These are phyloP conservation scores for Podila minutissima DNA, from an alignment of 192 early-diverging fungal genomes.

Conservation along the genomic window DNA sequence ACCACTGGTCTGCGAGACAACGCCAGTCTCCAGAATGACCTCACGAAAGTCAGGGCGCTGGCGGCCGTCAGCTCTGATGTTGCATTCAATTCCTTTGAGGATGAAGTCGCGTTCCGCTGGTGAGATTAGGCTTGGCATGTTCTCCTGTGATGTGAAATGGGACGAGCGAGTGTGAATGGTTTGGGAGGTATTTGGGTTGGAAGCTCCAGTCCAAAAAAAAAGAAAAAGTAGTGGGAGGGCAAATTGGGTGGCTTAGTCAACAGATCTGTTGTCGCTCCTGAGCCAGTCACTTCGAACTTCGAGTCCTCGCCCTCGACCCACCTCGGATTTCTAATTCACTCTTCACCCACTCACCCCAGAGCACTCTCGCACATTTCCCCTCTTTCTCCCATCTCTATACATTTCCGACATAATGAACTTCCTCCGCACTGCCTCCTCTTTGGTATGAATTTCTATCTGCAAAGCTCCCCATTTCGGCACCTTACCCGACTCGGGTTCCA, in stretches of 20 bases:
- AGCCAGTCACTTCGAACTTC: too few relatives aligned
- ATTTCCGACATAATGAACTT: slow-evolving; percentile 12
- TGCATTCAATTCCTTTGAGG: slow-evolving; percentile 76
- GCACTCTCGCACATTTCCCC: neutral
- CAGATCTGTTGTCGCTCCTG: neutral
- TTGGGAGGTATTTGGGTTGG: neutral
- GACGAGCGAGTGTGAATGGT: neutral
- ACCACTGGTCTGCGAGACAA: slow-evolving; percentile 92
- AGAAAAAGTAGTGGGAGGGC: neutral
- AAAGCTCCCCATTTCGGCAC: neutral
- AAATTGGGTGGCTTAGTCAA: neutral
- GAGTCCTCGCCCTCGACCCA: too few relatives aligned
- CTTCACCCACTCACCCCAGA: neutral
- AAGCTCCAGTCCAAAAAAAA: neutral
- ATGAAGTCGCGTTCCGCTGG: slow-evolving; percentile 89
- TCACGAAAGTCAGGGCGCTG: slow-evolving; percentile 79
- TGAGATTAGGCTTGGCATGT: slow-evolving; percentile 65
- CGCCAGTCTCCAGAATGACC: slow-evolving; percentile 83
- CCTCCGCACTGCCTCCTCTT: slow-evolving; percentile 16
- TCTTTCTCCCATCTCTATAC: neutral
- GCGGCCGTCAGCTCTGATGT: slow-evolving; percentile 92
- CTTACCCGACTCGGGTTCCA: neutral
- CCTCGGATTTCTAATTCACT: neutral
- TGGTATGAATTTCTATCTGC: neutral
- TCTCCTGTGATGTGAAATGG: too few relatives aligned